phyloP scores from a whole-genome alignment of 2,329 filamentous ascomycete species.

The Aspergillus ruber region DNA sequence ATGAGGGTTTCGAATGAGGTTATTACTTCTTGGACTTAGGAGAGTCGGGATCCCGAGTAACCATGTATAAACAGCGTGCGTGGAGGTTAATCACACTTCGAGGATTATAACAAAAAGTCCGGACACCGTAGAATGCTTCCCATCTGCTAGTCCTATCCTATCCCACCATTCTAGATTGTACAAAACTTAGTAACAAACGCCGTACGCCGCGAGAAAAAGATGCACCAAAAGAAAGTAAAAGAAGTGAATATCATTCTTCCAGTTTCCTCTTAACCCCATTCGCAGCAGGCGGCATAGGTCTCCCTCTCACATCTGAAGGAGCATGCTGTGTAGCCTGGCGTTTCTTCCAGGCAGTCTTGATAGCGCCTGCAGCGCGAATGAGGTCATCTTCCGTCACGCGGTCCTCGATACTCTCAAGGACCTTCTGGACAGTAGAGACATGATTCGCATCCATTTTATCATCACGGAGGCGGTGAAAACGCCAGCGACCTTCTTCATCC shows the following conservation, averaged over 20 bases:
- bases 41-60: no score
- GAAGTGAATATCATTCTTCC: slow-evolving; percentile 26
- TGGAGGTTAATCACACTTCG: neutral
- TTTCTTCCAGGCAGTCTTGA: slow-evolving; percentile 75
- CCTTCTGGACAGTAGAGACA: slow-evolving; percentile 72
- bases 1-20: no score
- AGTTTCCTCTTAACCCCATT: slow-evolving; percentile 38
- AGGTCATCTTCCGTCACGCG: slow-evolving; percentile 78
- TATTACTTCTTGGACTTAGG: no score
- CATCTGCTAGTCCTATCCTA: neutral
- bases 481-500: slow-evolving; percentile 70
- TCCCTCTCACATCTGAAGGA: slow-evolving; percentile 21
- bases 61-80: no score
- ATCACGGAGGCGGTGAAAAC: slow-evolving; percentile 81
- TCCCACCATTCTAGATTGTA: neutral
- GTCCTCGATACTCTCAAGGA: slow-evolving; percentile 83
- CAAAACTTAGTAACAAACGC: neutral
- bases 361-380: slow-evolving; percentile 59
- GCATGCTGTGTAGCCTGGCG: slow-evolving; percentile 37
- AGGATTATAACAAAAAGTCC: neutral
- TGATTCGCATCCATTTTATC: slow-evolving; percentile 93
- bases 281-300: slow-evolving; percentile 20
- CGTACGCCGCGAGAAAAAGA: neutral
- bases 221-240: neutral
- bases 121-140: slow-evolving; percentile 1